Conservation (phyloP, 768 basidiomycete species). For the Tylopilus sp. region DNA sequence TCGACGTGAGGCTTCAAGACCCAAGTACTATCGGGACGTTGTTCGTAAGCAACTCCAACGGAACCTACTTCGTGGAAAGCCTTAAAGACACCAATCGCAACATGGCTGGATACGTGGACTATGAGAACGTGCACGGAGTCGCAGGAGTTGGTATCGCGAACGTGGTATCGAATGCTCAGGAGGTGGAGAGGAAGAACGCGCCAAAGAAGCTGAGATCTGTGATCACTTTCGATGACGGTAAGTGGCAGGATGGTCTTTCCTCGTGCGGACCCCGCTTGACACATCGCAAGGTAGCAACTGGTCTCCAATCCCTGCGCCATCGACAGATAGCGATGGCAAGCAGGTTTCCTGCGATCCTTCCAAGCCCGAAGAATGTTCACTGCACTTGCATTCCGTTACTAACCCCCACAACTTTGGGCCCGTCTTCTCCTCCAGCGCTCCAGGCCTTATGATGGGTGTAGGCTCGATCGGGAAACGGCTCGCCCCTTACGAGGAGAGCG, state of each 20-base stretch:
- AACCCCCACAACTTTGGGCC: constrained; percentile 90
- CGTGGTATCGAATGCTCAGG: constrained; percentile 76
- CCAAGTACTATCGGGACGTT: constrained; percentile 73
- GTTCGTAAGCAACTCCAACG: constrained; percentile 94
- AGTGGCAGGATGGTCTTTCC: background rate
- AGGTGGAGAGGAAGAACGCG: constrained; percentile 70
- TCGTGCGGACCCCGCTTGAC: background rate
- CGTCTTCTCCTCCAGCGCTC: constrained; percentile 92
- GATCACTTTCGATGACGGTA: constrained; percentile 90
- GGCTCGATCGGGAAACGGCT: constrained; percentile 77
- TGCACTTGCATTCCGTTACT: constrained; percentile 93
- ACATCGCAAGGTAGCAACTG: constrained; percentile 61
- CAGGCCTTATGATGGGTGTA: constrained; percentile 95
- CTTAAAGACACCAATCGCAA: constrained; percentile 93
- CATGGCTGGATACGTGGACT: constrained; percentile 85
- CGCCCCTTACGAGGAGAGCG: constrained; percentile 75
- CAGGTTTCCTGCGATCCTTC: constrained; percentile 58
- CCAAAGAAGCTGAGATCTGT: constrained; percentile 71
- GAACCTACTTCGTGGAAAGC: constrained; percentile 91
- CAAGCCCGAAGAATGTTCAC: constrained; percentile 62
- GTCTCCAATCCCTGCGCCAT: constrained; percentile 60
- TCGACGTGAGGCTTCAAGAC: constrained; percentile 85
- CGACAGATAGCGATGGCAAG: constrained; percentile 56
- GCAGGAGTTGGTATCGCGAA: constrained; percentile 93
- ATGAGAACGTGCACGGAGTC: constrained; percentile 80